Conservation (phyloP, 1,284 basidiomycete species). For the Neotropicomus parvogracilis region DNA sequence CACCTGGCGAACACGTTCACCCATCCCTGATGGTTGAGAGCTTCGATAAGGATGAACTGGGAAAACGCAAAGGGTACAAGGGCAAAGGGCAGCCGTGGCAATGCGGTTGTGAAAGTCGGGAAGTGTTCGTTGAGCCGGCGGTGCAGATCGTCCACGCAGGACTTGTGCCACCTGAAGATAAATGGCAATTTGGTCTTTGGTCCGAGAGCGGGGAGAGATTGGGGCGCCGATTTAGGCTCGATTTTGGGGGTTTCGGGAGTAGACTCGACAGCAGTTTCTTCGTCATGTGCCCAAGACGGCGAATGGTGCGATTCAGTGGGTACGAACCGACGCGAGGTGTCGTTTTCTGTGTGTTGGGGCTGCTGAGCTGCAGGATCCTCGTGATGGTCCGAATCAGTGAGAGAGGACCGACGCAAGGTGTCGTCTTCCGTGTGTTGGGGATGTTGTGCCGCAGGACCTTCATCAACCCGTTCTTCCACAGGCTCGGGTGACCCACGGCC, state of each 20-base stretch:
- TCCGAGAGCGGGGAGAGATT: neutral
- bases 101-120: conserved; percentile 71
- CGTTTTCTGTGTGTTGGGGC: neutral
- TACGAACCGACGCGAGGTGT: neutral
- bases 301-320: neutral
- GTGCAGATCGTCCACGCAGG: conserved; percentile 23
- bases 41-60: conserved; percentile 94
- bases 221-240: neutral
- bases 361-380: too few relatives aligned
- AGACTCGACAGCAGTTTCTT: neutral
- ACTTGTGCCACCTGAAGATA: conserved; percentile 16
- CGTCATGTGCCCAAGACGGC: conserved; percentile 1
- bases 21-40: conserved; percentile 84
- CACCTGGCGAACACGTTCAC: conserved; percentile 81
- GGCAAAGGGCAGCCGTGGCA: conserved; percentile 72
- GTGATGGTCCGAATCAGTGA: neutral
- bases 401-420: neutral
- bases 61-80: conserved; percentile 92
- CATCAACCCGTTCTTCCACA: neutral
- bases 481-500: conserved; percentile 8
- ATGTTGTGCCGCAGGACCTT: neutral
- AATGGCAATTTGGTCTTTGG: neutral
- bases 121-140: conserved; percentile 43
- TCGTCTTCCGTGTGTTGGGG: neutral
- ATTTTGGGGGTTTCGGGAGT: neutral